Percentiles rank a stretch among this genome's conserved stretches.
phyloP scores from a whole-genome alignment of 345 rosid species.

The Erucastrum elatum region DNA sequence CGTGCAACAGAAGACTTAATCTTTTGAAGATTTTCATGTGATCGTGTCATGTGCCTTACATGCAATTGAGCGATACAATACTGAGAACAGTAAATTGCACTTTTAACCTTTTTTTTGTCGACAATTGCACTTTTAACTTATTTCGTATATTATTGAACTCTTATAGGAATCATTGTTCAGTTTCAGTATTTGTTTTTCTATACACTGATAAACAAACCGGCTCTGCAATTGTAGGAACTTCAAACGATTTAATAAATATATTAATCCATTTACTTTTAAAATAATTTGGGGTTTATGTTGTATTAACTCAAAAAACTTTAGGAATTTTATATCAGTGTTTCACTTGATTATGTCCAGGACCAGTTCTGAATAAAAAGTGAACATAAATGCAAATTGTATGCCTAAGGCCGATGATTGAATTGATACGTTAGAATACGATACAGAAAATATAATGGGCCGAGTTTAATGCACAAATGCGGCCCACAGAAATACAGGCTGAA shows the following conservation, averaged over 20 bases:
- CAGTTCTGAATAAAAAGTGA: too few species aligned
- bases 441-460: background rate
- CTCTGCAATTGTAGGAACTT: too few species aligned
- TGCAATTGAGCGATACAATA: slow-evolving; percentile 16
- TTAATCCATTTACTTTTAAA: background rate
- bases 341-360: too few species aligned
- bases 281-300: background rate
- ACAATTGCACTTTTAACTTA: background rate
- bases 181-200: background rate
- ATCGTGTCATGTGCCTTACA: slow-evolving; percentile 36
- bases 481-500: background rate
- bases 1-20: slow-evolving; percentile 8
- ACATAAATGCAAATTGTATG: background rate
- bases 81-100: background rate
- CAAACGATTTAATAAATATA: background rate
- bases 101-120: too few species aligned
- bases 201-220: background rate
- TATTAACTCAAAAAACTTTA: background rate
- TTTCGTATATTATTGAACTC: background rate
- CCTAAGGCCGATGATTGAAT: background rate
- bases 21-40: slow-evolving; percentile 30
- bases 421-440: background rate
- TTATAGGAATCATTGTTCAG: background rate
- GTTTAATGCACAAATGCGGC: background rate
- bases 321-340: too few species aligned